Percentiles rank a stretch among this genome's conserved stretches.
Conservation (phyloP, 441 rosid species). For the Erysimum cheiri region DNA sequence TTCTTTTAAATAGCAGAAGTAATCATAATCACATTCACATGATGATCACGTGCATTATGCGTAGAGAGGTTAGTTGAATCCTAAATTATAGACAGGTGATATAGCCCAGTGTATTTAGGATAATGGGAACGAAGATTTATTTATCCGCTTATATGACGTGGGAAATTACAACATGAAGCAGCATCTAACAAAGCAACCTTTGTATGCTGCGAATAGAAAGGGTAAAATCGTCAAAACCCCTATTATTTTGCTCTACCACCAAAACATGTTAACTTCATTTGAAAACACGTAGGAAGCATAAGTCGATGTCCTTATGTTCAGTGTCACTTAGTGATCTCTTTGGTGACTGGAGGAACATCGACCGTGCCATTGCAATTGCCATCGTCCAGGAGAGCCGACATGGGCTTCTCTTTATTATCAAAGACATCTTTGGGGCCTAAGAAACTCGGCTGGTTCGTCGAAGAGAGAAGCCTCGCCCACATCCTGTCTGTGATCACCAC, state of each 20-base stretch:
- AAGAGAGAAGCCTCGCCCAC: slow-evolving; percentile 84
- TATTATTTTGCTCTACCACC: slow-evolving; percentile 12
- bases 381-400: slow-evolving; percentile 41
- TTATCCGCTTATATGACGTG: too few species aligned
- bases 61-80: too few species aligned
- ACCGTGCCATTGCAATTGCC: slow-evolving; percentile 40
- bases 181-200: slow-evolving; percentile 7
- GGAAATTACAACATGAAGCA: neutral
- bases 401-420: slow-evolving; percentile 46
- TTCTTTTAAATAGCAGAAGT: too few species aligned
- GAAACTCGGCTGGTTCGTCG: slow-evolving; percentile 84
- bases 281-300: too few species aligned
- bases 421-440: slow-evolving; percentile 51
- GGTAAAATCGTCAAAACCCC: neutral
- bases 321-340: slow-evolving; percentile 38
- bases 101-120: too few species aligned
- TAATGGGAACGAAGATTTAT: too few species aligned
- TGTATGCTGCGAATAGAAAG: neutral
- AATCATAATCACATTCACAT: too few species aligned
- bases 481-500: slow-evolving; percentile 82
- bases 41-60: too few species aligned
- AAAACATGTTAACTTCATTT: too few species aligned
- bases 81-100: too few species aligned
- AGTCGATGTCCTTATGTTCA: too few species aligned
- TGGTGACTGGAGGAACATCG: slow-evolving; percentile 41